Base-by-base conservation (phyloP, 1,284 basidiomycete species). In the Leccinum variabile region DNA sequence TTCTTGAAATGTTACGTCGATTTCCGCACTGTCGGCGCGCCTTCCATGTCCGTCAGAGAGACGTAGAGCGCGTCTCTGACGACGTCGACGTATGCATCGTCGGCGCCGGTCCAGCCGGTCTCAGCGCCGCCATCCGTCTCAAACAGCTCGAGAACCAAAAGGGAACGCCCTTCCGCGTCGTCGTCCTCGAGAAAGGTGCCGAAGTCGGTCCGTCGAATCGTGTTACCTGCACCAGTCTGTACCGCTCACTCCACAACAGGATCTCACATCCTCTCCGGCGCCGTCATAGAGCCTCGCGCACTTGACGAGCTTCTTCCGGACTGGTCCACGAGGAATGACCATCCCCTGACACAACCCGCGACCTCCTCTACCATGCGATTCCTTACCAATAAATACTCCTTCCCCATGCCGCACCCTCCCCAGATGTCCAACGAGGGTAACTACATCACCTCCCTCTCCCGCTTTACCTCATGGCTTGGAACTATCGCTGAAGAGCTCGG, bases 51-150 rank as follows among this genome's bases (percentile, higher is more conserved):
- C 59, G 64, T 1, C 64, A 67, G 39, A 70, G 82, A 59, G 79
- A 81, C 49, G 82, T 94, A 32, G 91, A 96, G 68, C 85, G 95
- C 11, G 86, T 86, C 28, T 84, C 88, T 60, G 95, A 97, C 71
- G 89, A 96, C 66, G 95, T 95, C 56, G 97, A 99, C 70, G 95
- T 98, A 39, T 95, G 95, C 76, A 98, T 99, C 70, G 95, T 98
- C 66, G 97, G 97, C 28, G 96, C 86, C 14, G 97, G 97, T 1
- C 97, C 97, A 3, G 95, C 97, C 0, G 97, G 97, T 37, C 84
- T 99, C 63, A 91, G 90, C 70, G 96, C 97, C n/a, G 97, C 97
- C 4, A 99, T 99, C 70, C 85, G 93, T 37, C 81, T 99, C 62
- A 98, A 97, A 80, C 96, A 99, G 78, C 86, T 98, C 52, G 94